A percentile compares a stretch with the other conserved stretches of the same genome.
These are phyloP conservation scores for Cercospora citrullina DNA, from an alignment of 2,329 filamentous ascomycete species.

Conservation along the genomic window DNA sequence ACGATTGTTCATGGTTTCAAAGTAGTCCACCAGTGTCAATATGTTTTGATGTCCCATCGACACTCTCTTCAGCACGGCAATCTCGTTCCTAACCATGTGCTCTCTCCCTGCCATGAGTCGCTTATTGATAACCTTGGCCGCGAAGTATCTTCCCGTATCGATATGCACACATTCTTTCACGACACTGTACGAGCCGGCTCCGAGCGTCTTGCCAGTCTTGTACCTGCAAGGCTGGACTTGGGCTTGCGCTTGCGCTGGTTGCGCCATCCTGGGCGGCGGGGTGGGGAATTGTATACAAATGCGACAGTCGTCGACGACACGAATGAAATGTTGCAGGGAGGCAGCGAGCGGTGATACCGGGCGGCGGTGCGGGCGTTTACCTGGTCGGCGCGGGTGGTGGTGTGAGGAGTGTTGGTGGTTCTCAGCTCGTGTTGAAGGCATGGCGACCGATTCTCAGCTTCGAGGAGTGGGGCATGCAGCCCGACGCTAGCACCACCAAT, in stretches of 20 bases:
- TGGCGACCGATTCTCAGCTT: neutral
- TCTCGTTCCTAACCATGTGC: slow-evolving; percentile 99
- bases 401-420: neutral
- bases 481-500: neutral
- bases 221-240: slow-evolving; percentile 94
- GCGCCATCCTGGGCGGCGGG: slow-evolving; percentile 24
- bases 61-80: slow-evolving; percentile 94
- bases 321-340: neutral
- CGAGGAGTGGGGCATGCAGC: slow-evolving; percentile 2
- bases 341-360: neutral
- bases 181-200: slow-evolving; percentile 94
- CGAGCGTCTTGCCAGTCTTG: slow-evolving; percentile 97
- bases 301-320: neutral
- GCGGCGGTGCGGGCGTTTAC: neutral
- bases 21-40: slow-evolving; percentile 95
- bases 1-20: slow-evolving; percentile 99
- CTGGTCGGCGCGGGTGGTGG: neutral
- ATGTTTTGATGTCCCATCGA: slow-evolving; percentile 99
- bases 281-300: neutral
- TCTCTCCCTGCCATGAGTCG: slow-evolving; percentile 94
- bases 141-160: slow-evolving; percentile 96
- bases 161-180: slow-evolving; percentile 99
- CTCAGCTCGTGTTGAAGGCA: slow-evolving; percentile 7
- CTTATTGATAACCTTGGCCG: slow-evolving; percentile 99
- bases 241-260: slow-evolving; percentile 34